Evolutionary conservation across 768 basidiomycete species (phyloP).

Genomic region (Lactarius pseudohatsudake): DNA sequence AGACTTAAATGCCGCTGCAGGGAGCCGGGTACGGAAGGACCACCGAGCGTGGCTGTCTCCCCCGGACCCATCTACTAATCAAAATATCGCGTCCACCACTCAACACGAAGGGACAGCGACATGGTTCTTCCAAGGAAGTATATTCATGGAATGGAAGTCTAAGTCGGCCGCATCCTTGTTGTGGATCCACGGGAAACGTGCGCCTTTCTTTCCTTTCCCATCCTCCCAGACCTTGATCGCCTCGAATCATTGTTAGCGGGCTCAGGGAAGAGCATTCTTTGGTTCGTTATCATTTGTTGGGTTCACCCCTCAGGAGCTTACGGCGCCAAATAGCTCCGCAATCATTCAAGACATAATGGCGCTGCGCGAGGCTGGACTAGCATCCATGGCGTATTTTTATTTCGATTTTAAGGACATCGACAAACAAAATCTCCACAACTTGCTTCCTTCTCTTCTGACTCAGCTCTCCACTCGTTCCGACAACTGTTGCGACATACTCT

Average conservation of each 20-base stretch:
- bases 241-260: not conserved
- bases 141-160: not conserved
- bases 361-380: too few relatives aligned
- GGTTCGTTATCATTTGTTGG: not conserved
- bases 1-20: not conserved
- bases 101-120: not conserved
- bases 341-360: not conserved
- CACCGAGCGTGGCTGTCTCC: not conserved
- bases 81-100: not conserved
- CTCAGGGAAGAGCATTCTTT: not conserved
- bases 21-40: not conserved
- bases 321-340: not conserved
- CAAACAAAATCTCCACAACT: too few relatives aligned
- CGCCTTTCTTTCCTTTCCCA: too few relatives aligned
- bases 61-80: not conserved
- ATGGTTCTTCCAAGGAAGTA: not conserved
- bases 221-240: too few relatives aligned
- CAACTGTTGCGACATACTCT: too few relatives aligned
- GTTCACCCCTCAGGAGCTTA: not conserved
- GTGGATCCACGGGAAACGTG: constrained; percentile 11
- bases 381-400: too few relatives aligned
- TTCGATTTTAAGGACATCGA: too few relatives aligned
- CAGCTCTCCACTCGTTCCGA: too few relatives aligned
- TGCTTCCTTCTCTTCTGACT: too few relatives aligned
- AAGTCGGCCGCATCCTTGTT: not conserved